These are phyloP conservation scores for Angomonas ambiguus DNA, from an alignment of 208 protist species.

Conservation along the genomic window DNA sequence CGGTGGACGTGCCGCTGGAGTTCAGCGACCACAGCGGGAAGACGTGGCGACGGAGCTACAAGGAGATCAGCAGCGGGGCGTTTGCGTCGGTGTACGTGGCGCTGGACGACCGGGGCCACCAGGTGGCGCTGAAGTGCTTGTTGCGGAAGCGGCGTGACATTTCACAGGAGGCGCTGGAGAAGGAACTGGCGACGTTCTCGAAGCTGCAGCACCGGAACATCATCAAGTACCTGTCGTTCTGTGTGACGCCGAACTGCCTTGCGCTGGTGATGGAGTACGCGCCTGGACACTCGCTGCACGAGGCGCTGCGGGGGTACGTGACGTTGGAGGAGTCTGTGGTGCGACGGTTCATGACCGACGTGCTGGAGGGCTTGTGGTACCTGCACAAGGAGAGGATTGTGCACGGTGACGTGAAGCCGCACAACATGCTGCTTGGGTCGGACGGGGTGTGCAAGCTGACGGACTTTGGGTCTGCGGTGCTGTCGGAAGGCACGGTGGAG, in stretches of 20 bases:
- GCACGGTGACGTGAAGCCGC: constrained; percentile 86
- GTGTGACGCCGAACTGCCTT: constrained; percentile 52
- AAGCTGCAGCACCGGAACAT: constrained; percentile 73
- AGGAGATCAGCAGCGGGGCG: constrained; percentile 55
- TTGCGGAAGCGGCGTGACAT: constrained; percentile 51
- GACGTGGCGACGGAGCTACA: constrained; percentile 57
- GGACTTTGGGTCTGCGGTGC: background rate
- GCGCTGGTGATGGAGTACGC: constrained; percentile 86
- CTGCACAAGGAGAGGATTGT: constrained; percentile 66
- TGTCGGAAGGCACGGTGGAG: background rate
- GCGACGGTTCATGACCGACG: constrained; percentile 70
- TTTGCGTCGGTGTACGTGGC: constrained; percentile 73
- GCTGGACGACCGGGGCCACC: constrained; percentile 61
- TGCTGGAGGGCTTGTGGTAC: constrained; percentile 70
- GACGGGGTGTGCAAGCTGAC: constrained; percentile 83
- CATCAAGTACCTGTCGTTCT: constrained; percentile 72
- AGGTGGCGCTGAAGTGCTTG: constrained; percentile 83
- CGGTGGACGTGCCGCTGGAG: constrained; percentile 40
- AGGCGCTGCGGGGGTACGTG: constrained; percentile 70
- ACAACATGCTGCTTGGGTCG: constrained; percentile 78
- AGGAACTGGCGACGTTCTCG: constrained; percentile 58
- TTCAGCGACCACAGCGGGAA: constrained; percentile 49
- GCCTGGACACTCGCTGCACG: constrained; percentile 68
- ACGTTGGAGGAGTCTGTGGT: constrained; percentile 42
- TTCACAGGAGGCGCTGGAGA: constrained; percentile 50